Conservation (phyloP, 768 basidiomycete genomes). For the Suillus cothurnatus region DNA sequence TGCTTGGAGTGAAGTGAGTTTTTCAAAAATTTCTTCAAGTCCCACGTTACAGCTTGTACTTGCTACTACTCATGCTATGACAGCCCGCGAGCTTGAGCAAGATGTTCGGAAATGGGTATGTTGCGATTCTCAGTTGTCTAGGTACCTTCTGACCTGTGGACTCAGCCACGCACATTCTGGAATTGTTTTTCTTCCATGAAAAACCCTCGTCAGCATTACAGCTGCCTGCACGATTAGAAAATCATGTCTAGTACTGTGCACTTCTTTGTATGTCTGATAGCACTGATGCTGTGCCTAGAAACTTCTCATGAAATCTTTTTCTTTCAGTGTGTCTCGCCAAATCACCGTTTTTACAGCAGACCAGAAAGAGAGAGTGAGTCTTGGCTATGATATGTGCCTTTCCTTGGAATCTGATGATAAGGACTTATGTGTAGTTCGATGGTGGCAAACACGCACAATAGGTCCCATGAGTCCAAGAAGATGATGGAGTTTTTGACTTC, state of each 20-base stretch:
- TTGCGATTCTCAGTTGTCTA: background rate
- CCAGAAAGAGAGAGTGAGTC: constrained; percentile 89
- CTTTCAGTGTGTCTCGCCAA: constrained; percentile 76
- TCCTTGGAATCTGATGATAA: constrained; percentile 3
- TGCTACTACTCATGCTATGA: too few relatives aligned
- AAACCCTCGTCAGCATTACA: constrained; percentile 99
- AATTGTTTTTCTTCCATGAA: constrained; percentile 97
- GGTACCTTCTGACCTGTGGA: constrained; percentile 14
- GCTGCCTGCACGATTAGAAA: constrained; percentile 99
- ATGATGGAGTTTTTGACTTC: constrained; percentile 99
- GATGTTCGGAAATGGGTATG: constrained; percentile 98
- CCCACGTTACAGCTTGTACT: too few relatives aligned
- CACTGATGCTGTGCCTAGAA: background rate
- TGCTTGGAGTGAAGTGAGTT: too few relatives aligned
- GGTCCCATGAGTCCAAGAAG: constrained; percentile 99
- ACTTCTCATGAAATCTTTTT: constrained; percentile 5
- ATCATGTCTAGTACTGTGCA: constrained; percentile 95
- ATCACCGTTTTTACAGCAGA: constrained; percentile 98
- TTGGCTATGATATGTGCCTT: background rate
- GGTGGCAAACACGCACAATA: constrained; percentile 98
- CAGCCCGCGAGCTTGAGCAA: constrained; percentile 83
- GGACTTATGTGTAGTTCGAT: constrained; percentile 73
- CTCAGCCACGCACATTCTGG: constrained; percentile 94
- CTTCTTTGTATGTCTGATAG: constrained; percentile 80
- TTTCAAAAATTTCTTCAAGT: too few relatives aligned